A percentile compares a stretch with the other conserved stretches of the same genome.
These are phyloP conservation scores for Pleurotus tuoliensis DNA, from an alignment of 768 basidiomycete species.

Conservation along the genomic window DNA sequence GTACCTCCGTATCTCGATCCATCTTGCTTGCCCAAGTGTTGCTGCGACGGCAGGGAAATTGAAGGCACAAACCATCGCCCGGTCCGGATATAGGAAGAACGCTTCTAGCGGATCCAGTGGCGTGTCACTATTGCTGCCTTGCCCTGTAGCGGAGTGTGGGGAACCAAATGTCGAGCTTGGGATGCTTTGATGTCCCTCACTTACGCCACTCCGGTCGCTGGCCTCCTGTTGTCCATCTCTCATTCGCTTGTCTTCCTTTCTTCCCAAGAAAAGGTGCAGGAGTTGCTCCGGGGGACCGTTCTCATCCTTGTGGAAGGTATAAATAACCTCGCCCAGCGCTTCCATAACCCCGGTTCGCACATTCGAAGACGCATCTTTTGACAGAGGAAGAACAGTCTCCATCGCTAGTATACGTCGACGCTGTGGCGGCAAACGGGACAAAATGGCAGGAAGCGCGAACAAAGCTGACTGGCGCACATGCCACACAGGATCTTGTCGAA, in stretches of 20 bases:
- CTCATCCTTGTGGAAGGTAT: slow-evolving; percentile 67
- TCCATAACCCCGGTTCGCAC: slow-evolving; percentile 84
- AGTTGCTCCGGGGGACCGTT: slow-evolving; percentile 71
- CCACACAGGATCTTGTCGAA: slow-evolving; percentile 67
- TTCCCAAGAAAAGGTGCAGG: slow-evolving; percentile 72
- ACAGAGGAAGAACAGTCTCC: slow-evolving; percentile 58
- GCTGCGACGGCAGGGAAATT: slow-evolving; percentile 90
- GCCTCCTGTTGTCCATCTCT: slow-evolving; percentile 33
- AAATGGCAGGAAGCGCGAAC: slow-evolving; percentile 79
- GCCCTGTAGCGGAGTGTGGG: not conserved
- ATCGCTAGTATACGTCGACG: slow-evolving; percentile 64
- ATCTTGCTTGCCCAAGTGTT: slow-evolving; percentile 72
- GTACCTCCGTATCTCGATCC: slow-evolving; percentile 65
- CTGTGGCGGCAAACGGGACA: slow-evolving; percentile 56
- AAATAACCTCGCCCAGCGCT: slow-evolving; percentile 84
- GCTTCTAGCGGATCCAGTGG: slow-evolving; percentile 27
- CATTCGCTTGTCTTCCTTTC: slow-evolving; percentile 36
- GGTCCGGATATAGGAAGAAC: slow-evolving; percentile 62
- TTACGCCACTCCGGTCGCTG: slow-evolving; percentile 10
- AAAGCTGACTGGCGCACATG: slow-evolving; percentile 87
- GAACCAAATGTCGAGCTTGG: slow-evolving; percentile 14
- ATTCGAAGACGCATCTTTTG: slow-evolving; percentile 54
- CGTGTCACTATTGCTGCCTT: not conserved
- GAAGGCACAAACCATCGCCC: slow-evolving; percentile 79
- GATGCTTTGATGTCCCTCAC: not conserved